Conservation (phyloP, 2,329 filamentous ascomycete genomes). For the Claviceps humidiphila region DNA sequence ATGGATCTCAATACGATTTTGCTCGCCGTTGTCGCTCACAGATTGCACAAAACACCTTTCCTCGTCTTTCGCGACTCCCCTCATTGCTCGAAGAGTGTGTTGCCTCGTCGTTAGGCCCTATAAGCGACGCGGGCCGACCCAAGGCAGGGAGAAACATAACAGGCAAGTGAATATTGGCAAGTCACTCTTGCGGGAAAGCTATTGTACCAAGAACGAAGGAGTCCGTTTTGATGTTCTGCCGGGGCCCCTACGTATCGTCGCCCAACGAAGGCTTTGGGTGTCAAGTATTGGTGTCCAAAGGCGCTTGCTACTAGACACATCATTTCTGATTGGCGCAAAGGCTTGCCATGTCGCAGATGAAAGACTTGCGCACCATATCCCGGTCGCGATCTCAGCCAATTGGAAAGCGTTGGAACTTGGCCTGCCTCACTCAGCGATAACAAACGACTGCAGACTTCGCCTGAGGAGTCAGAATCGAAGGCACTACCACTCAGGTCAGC, state of each 20-base stretch:
- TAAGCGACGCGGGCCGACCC: too few relatives aligned
- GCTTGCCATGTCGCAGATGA: constrained; percentile 6
- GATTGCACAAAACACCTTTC: background rate
- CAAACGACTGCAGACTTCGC: background rate
- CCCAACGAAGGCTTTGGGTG: constrained; percentile 9
- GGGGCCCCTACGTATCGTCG: constrained; percentile 6
- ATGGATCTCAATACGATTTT: background rate
- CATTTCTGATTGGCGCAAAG: constrained; percentile 9
- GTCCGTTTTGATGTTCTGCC: background rate
- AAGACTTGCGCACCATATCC: background rate
- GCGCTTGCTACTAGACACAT: constrained; percentile 1
- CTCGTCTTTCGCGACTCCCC: background rate
- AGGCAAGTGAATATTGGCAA: background rate
- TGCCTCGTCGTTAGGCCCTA: too few relatives aligned
- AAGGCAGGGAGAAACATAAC: too few relatives aligned
- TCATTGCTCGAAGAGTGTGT: too few relatives aligned
- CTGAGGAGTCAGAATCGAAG: background rate
- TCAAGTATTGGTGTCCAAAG: constrained; percentile 16
- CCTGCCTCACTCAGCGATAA: background rate
- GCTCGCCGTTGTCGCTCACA: background rate
- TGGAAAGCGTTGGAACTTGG: background rate
- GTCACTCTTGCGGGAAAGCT: background rate
- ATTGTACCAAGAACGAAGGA: background rate
- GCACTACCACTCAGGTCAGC: background rate
- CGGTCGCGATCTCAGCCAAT: constrained; percentile 2